Percentiles rank a stretch among this genome's conserved stretches.
Conservation (phyloP, 306 rosid species). For the Heteromeles arbutifolia region DNA sequence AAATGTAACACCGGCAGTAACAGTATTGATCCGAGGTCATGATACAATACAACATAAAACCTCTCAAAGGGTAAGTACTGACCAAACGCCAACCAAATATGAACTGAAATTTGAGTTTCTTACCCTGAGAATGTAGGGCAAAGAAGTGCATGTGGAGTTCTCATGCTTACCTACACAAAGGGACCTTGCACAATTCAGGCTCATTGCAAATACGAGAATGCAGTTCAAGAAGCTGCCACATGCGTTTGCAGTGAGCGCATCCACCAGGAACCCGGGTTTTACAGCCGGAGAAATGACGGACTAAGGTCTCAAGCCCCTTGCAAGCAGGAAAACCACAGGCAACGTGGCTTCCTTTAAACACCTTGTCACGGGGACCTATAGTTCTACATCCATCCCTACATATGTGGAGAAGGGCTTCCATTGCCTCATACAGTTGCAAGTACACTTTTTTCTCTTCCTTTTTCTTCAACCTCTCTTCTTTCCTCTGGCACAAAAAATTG, state of each 20-base stretch:
- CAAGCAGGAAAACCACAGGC: slow-evolving; percentile 42
- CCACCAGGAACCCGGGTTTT: slow-evolving; percentile 41
- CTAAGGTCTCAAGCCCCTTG: slow-evolving; percentile 45
- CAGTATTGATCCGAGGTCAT: background rate
- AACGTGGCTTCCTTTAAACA: slow-evolving; percentile 29
- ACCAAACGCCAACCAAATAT: background rate
- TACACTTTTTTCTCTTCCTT: slow-evolving; percentile 42
- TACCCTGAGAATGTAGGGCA: background rate
- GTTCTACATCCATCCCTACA: slow-evolving; percentile 52
- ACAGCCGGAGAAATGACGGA: slow-evolving; percentile 46
- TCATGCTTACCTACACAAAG: slow-evolving; percentile 39
- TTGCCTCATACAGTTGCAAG: slow-evolving; percentile 46
- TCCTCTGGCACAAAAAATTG: slow-evolving; percentile 24
- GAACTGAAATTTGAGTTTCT: background rate
- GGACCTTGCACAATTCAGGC: slow-evolving; percentile 47
- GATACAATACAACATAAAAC: background rate
- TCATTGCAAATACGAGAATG: slow-evolving; percentile 49
- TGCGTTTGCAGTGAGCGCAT: slow-evolving; percentile 51
- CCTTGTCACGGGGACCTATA: slow-evolving; percentile 47
- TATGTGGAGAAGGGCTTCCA: slow-evolving; percentile 51
- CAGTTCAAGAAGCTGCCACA: slow-evolving; percentile 59
- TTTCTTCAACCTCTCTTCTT: slow-evolving; percentile 30
- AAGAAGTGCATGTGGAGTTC: background rate
- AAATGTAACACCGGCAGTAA: background rate
- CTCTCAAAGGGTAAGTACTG: background rate